Conservation (phyloP, 2,329 filamentous ascomycete species). For the Paracorniculantispora psalliotae region DNA sequence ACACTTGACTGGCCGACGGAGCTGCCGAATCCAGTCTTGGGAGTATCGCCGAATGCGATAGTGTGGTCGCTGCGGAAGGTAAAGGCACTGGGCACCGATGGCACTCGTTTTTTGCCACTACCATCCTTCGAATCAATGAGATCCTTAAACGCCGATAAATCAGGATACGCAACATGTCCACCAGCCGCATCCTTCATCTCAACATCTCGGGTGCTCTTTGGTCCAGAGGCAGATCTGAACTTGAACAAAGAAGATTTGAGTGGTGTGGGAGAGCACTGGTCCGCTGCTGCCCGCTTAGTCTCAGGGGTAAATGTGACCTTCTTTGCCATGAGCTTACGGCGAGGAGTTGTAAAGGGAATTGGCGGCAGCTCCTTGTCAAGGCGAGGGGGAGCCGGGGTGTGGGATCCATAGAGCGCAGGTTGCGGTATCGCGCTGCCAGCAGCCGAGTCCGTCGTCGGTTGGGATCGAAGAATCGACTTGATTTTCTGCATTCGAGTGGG, state of each 20-base stretch:
- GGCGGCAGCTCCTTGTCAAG: slow-evolving; percentile 50
- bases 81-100: slow-evolving; percentile 52
- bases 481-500: slow-evolving; percentile 50
- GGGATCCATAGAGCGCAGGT: slow-evolving; percentile 33
- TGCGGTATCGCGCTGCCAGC: slow-evolving; percentile 45
- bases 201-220: slow-evolving; percentile 23
- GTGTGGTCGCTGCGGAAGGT: slow-evolving; percentile 63
- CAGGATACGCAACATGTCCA: slow-evolving; percentile 46
- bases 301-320: slow-evolving; percentile 76
- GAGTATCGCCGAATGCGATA: slow-evolving; percentile 49
- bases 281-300: slow-evolving; percentile 46
- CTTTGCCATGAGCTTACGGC: slow-evolving; percentile 59
- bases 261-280: slow-evolving; percentile 52
- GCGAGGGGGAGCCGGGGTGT: slow-evolving; percentile 41
- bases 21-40: slow-evolving; percentile 49
- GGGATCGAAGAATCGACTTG: slow-evolving; percentile 53
- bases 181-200: slow-evolving; percentile 22
- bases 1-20: slow-evolving; percentile 56
- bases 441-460: slow-evolving; percentile 31
- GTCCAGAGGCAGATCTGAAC: slow-evolving; percentile 26
- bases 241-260: slow-evolving; percentile 44
- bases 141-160: slow-evolving; percentile 41
- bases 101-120: slow-evolving; percentile 23
- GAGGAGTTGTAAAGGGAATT: slow-evolving; percentile 59
- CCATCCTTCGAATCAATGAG: slow-evolving; percentile 24